These are phyloP conservation scores for Cnidoscolus chayamansa DNA, from an alignment of 441 rosid species.

Conservation along the genomic window DNA sequence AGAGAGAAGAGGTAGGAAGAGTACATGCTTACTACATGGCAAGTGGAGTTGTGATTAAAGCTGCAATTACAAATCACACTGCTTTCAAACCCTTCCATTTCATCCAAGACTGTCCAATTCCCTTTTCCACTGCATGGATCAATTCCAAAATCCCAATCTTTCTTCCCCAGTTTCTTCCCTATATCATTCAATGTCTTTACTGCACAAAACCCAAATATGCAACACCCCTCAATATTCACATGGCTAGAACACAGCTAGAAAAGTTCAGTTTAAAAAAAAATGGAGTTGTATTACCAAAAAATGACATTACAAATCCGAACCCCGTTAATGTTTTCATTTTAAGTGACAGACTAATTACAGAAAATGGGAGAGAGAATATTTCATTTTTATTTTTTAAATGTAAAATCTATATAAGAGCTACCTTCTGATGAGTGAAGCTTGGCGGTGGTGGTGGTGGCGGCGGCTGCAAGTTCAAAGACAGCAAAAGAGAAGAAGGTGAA, in stretches of 20 bases:
- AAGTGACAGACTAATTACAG: background rate
- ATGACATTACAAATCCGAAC: background rate
- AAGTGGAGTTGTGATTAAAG: slow-evolving; percentile 41
- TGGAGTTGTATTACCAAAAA: background rate
- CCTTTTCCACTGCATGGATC: slow-evolving; percentile 79
- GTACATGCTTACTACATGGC: slow-evolving; percentile 66
- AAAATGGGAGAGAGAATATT: background rate
- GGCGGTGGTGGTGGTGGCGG: slow-evolving; percentile 30
- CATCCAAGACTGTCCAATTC: slow-evolving; percentile 42
- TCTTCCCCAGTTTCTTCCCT: slow-evolving; percentile 61
- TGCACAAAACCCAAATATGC: slow-evolving; percentile 20
- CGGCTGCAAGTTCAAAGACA: slow-evolving; percentile 31
- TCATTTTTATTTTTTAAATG: background rate
- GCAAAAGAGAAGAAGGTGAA: slow-evolving; percentile 21
- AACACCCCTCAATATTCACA: no score
- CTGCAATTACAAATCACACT: slow-evolving; percentile 54
- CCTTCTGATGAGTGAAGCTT: slow-evolving; percentile 55
- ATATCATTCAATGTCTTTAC: slow-evolving; percentile 66
- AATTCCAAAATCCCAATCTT: slow-evolving; percentile 60
- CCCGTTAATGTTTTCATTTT: background rate
- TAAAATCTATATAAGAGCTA: slow-evolving; percentile 11
- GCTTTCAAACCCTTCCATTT: slow-evolving; percentile 45
- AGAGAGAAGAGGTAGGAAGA: background rate
- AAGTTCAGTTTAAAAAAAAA: background rate
- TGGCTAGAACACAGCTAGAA: no score